These are phyloP conservation scores for Cairneyella variabilis DNA, from an alignment of 495 filamentous ascomycete species.

Conservation along the genomic window DNA sequence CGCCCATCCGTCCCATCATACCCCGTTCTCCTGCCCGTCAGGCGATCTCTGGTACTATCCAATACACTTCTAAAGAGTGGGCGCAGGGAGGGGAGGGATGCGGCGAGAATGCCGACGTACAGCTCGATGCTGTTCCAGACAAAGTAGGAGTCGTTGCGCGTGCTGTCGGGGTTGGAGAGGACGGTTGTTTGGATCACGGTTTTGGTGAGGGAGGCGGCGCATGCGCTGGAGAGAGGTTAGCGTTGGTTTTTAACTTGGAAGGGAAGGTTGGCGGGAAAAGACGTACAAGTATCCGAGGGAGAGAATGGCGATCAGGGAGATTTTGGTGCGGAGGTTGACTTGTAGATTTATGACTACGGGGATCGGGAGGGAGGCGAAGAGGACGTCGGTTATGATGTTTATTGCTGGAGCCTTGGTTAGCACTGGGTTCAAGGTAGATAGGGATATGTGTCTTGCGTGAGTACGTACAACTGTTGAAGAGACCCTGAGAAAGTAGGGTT, in stretches of 20 bases:
- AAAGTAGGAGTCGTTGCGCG: constrained; percentile 8
- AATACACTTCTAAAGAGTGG: constrained; percentile 33
- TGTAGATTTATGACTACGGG: constrained; percentile 43
- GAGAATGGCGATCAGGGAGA: constrained; percentile 40
- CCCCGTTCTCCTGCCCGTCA: neutral
- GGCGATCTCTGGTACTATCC: constrained; percentile 1
- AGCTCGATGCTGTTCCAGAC: constrained; percentile 23
- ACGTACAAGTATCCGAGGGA: constrained; percentile 40
- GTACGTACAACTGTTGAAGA: too few species aligned
- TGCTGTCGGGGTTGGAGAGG: neutral
- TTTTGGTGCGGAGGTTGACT: constrained; percentile 33
- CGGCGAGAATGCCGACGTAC: constrained; percentile 37
- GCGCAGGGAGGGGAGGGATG: constrained; percentile 39
- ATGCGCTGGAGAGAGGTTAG: constrained; percentile 8
- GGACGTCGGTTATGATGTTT: constrained; percentile 44
- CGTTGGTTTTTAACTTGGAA: neutral
- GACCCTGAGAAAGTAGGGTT: too few species aligned
- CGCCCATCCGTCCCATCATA: neutral
- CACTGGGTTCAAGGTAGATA: too few species aligned
- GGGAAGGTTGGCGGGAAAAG: neutral
- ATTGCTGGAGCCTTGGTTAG: too few species aligned
- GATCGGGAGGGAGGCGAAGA: constrained; percentile 41
- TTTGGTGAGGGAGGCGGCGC: constrained; percentile 12
- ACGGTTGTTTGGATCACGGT: constrained; percentile 17
- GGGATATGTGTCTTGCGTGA: too few species aligned